Conservation (phyloP, 2,329 filamentous ascomycete species). For the Fusarium sp. region DNA sequence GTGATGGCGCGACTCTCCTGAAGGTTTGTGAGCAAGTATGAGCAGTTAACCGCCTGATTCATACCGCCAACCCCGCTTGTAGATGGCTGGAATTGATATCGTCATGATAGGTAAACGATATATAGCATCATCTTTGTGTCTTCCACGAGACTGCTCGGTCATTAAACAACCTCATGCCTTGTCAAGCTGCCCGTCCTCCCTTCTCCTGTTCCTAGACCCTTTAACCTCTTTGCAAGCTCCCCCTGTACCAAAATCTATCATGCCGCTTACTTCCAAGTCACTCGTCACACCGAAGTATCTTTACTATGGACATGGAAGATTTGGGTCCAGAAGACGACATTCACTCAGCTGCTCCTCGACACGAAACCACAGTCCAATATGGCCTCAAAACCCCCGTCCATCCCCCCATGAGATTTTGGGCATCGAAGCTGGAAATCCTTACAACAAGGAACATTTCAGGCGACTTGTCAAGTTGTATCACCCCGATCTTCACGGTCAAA, state of each 20-base stretch:
- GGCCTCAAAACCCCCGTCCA: neutral
- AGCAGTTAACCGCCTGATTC: neutral
- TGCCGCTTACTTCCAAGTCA: neutral
- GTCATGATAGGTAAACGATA: neutral
- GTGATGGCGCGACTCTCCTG: neutral
- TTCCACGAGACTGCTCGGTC: neutral
- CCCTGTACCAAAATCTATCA: neutral
- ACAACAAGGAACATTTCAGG: neutral
- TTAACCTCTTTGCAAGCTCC: neutral
- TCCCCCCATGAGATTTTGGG: neutral
- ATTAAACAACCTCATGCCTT: neutral
- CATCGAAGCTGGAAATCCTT: neutral
- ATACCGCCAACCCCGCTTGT: neutral
- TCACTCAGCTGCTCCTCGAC: neutral
- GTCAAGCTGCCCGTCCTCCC: neutral
- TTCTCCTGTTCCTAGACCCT: neutral
- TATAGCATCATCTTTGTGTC: neutral
- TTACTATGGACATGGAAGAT: neutral
- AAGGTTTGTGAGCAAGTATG: constrained; percentile 2
- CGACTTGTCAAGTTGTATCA: neutral
- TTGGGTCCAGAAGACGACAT: neutral
- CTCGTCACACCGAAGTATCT: neutral
- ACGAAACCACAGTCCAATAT: neutral
- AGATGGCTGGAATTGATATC: neutral
- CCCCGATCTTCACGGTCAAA: neutral